Base-by-base conservation (phyloP, 208 protist species). In the Balamuthia mandrillaris region DNA sequence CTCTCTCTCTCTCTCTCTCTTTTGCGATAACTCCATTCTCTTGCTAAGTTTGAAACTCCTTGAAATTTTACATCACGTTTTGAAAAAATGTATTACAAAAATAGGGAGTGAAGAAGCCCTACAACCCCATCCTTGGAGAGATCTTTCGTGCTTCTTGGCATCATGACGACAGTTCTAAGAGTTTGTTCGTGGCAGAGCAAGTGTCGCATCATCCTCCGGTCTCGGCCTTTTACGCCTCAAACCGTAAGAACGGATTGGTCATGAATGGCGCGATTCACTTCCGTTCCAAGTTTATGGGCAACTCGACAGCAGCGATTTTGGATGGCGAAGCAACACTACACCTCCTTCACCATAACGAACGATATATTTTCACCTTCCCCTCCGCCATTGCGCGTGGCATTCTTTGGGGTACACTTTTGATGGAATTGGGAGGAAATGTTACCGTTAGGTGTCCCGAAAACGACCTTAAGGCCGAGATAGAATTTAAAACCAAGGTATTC, bases 111-210 rank as follows among this genome's bases (percentile, higher is more conserved):
- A 94, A 95, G 63, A 97, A 97, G 87, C 95, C 95, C 29, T 97
- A 97, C 78, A 97, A 97, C 63, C 94, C 95, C 1, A 92, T 96
- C 18, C 68, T 96, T 0, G 95, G 95, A 5, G 95, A 97, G 84
- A 90, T 92, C 27, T 97, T 96, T 81, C 45, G 91, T 12, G 91
- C 79, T 29, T 68, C 65, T 42, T 95, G 88, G 85, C 41, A 92
- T 18, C 74, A 88, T 12, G n/a, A n/a, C n/a, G 51, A 85, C n/a
- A 63, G 51, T 31, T 81, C 49, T 10, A 81, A 81, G 49, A 51
- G 35, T 5, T 81, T 81, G 35, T 77, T 56, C 42, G 66, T 77
- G 2, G 56, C 49, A 18, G 72, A 61, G 72, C 72, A 81, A n/a
- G n/a, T n/a, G 27, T 95, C 90, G 33, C 95, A 97, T 85, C 95